Conservation (phyloP, 169 alveolate species). For the Cryptosporidium canis region DNA sequence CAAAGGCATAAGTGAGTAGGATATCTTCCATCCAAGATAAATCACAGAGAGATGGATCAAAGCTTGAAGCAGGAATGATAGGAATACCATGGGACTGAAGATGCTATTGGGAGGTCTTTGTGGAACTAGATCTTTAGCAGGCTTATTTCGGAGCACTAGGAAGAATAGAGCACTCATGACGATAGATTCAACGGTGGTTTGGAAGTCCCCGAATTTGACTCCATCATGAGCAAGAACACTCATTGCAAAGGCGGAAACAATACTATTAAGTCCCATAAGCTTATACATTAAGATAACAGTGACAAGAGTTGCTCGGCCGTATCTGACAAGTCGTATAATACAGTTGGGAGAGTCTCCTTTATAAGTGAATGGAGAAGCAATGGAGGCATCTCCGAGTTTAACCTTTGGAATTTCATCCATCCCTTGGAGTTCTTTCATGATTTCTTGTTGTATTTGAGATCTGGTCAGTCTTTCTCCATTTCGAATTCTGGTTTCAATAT, state of each 20-base stretch:
- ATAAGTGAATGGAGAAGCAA: slow-evolving; percentile 98
- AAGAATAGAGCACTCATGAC: slow-evolving; percentile 65
- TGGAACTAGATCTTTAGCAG: slow-evolving; percentile 28
- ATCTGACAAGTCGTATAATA: slow-evolving; percentile 88
- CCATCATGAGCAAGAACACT: slow-evolving; percentile 95
- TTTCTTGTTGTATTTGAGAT: slow-evolving; percentile 72
- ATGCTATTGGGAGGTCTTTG: slow-evolving; percentile 65
- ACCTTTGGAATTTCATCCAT: slow-evolving; percentile 83
- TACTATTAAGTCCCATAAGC: slow-evolving; percentile 93
- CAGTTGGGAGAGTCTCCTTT: slow-evolving; percentile 90
- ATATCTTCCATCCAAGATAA: slow-evolving; percentile 83
- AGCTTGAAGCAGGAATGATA: slow-evolving; percentile 80
- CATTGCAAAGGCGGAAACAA: slow-evolving; percentile 93
- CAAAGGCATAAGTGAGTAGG: slow-evolving; percentile 72
- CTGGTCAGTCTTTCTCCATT: slow-evolving; percentile 19
- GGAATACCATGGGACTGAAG: slow-evolving; percentile 65
- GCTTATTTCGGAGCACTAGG: slow-evolving; percentile 41
- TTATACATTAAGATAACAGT: slow-evolving; percentile 95
- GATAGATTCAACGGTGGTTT: slow-evolving; percentile 88
- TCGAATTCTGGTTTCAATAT: slow-evolving; percentile 66
- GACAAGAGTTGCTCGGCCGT: slow-evolving; percentile 95
- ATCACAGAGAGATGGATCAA: slow-evolving; percentile 81
- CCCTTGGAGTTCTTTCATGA: slow-evolving; percentile 80
- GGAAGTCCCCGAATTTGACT: slow-evolving; percentile 96
- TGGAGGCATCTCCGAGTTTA: slow-evolving; percentile 96